Evolutionary conservation across 805 yeast genomes (phyloP), one percentile per base, ranked within the genome.

Genomic region (Yamadazyma philogaea): DNA sequence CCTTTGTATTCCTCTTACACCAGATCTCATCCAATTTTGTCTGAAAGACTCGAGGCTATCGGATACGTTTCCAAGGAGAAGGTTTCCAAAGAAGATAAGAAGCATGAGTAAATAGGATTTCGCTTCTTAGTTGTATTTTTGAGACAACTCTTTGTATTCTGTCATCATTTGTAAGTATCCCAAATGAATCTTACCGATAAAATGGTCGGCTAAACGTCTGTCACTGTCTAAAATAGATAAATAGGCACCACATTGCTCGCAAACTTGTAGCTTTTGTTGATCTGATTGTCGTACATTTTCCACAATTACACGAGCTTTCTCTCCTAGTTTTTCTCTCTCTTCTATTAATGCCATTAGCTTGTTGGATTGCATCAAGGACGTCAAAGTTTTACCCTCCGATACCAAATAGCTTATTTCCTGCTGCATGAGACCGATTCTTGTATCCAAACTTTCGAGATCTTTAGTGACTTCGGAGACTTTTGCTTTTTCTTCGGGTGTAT

Each of bases 201-300:
- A 89, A 61, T 90, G 97, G 53, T 87, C 96, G 1, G 91, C 95
- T 48, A 90, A 68, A 52, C 97, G 73, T 59, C 89, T 73, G 59
- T 90, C 97, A 45, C 84, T 87, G 60, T 90, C 98, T 43, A 89
- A 66, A 47, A 91, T 70, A 7, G 95, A 85, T 30, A 91, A 67
- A 55, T 84, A 88, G 0, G 96, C 96, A 1, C 96, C 96, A 64
- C 98, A 90, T 1, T 79, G 81, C 49, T 79, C 85, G 63, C 98
- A 90, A 1, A 87, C 95, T 60, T 89, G 96, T 35, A 90, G 69
- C 59, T 87, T 87, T 55, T 90, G 97, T 56, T 86, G 95, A 1
- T 93, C 87, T 10, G 89, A 77, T 52, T 87, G 91, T 2, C 95
- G 93, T 6, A 84, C 72, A 54, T 79, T 81, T 44, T 87, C 96